phyloP scores from a whole-genome alignment of 768 basidiomycete genomes.

The Phallus indusiatus region DNA sequence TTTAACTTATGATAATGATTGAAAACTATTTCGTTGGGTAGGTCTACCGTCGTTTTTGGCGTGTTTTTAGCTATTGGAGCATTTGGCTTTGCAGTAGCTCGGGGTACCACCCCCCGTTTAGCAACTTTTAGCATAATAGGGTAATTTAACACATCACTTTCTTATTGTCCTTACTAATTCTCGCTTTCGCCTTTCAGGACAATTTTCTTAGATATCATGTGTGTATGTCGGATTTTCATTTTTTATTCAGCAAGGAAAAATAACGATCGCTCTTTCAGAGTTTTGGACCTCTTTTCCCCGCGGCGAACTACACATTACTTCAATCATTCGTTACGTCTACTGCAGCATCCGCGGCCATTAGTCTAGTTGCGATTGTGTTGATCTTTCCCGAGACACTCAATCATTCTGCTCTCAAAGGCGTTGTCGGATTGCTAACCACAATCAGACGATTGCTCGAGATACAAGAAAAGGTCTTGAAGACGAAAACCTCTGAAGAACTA shows the following conservation, averaged over 20 bases:
- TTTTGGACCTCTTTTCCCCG: conserved; percentile 43
- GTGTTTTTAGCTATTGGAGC: conserved; percentile 38
- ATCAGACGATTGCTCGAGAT: conserved; percentile 22
- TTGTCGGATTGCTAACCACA: conserved; percentile 23
- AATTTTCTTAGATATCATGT: conserved; percentile 36
- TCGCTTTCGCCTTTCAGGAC: conserved; percentile 13
- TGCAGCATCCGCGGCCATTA: conserved; percentile 39
- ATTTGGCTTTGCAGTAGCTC: conserved; percentile 35
- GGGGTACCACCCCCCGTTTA: conserved; percentile 39
- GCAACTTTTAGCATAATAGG: conserved; percentile 37
- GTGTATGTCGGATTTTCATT: conserved; percentile 19
- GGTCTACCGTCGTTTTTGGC: conserved; percentile 37
- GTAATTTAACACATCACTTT: not conserved
- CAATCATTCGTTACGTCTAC: conserved; percentile 36
- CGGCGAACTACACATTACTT: conserved; percentile 33
- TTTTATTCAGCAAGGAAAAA: conserved; percentile 10
- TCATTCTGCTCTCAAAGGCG: conserved; percentile 26
- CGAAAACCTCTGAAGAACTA: conserved; percentile 15
- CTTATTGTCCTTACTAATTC: not conserved
- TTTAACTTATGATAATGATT: not conserved
- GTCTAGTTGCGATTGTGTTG: conserved; percentile 31
- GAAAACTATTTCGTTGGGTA: conserved; percentile 10
- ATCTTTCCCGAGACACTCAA: conserved; percentile 47
- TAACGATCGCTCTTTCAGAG: conserved; percentile 20
- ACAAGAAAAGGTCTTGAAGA: conserved; percentile 21